Base-by-base conservation (phyloP, 2,329 filamentous ascomycete species). In the Aureobasidium leucospermi region DNA sequence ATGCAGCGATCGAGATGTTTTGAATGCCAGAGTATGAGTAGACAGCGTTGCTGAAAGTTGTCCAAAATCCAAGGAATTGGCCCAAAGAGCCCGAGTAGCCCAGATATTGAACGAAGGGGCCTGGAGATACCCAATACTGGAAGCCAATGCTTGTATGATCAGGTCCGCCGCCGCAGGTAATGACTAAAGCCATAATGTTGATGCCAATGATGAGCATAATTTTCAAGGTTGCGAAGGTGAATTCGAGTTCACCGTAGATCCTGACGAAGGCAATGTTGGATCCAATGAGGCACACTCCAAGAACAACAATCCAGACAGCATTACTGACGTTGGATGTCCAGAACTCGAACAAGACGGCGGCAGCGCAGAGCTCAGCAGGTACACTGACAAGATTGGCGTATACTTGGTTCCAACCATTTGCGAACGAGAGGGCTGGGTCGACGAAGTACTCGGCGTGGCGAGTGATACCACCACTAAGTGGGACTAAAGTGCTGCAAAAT, bases 391-490 rank as follows among this genome's bases (percentile, higher is more conserved):
- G 41, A 80, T 80, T 66, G 58, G 89, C 83, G 66, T 78, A 90
- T 85, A 86, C 92, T 73, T 92, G 92, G 61, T 89, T 85, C 88
- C 88, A 92, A 19, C 89, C 88, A 80, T 91, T 87, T 19, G 87
- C 81, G 67, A 91, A 91, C 7, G 87, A 87, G 49, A 90, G 76
- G 59, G 85, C 85, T 10, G 83, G 85, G 67, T 89, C 85, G 60
- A 90, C 80, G 66, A 93, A 90, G 16, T 89, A 86, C 41, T 84
- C 81, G 23, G 88, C 87, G 67, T 91, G 93, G 43, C 85, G 81
- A 32, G 87, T 88, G 69, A 92, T 92, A 42, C 87, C 86, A 60
- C 88, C 89, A 19, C 86, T 78, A 38, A 92, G 84, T 6, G 90
- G 90, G 31, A 92, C 85, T 66, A 85, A 90, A 10, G 88, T 86